A percentile compares a stretch with the other conserved stretches of the same genome.
These are phyloP conservation scores for Stephanodiscus minutulus DNA, from an alignment of 108 stramenopile species.

Conservation along the genomic window DNA sequence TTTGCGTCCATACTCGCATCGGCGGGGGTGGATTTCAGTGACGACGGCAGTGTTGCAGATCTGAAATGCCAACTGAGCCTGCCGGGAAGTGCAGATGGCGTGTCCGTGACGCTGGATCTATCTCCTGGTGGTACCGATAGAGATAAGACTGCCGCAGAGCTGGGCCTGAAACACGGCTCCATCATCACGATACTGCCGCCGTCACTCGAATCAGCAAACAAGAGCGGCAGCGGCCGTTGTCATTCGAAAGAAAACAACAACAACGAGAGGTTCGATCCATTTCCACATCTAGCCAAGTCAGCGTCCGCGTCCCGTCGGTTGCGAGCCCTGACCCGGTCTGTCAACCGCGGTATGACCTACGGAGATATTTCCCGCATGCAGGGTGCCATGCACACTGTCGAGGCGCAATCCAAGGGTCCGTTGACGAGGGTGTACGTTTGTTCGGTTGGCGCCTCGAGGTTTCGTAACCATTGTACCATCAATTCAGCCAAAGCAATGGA, in stretches of 20 bases:
- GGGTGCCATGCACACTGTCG: slow-evolving; percentile 69
- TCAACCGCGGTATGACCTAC: slow-evolving; percentile 61
- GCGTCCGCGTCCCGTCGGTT: slow-evolving; percentile 52
- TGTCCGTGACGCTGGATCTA: slow-evolving; percentile 10
- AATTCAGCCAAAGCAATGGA: slow-evolving; percentile 37
- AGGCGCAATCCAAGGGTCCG: slow-evolving; percentile 71
- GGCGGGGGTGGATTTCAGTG: slow-evolving; percentile 34
- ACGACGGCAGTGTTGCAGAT: neutral
- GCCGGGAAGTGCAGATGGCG: slow-evolving; percentile 10
- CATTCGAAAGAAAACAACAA: slow-evolving; percentile 10
- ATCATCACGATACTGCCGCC: slow-evolving; percentile 62
- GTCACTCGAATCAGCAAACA: slow-evolving; percentile 6
- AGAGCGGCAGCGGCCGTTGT: neutral
- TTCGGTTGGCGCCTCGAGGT: slow-evolving; percentile 67
- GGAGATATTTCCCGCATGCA: slow-evolving; percentile 65
- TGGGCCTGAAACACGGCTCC: slow-evolving; percentile 73
- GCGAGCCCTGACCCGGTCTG: slow-evolving; percentile 46
- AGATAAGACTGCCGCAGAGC: slow-evolving; percentile 34
- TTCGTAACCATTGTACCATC: slow-evolving; percentile 61
- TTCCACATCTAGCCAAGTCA: slow-evolving; percentile 83
- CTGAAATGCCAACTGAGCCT: slow-evolving; percentile 28
- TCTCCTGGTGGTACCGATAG: slow-evolving; percentile 26
- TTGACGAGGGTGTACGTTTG: slow-evolving; percentile 81
- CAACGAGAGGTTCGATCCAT: slow-evolving; percentile 66
- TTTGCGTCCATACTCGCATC: slow-evolving; percentile 37